Evolutionary conservation across 1,139 yeast genomes (phyloP).

Genomic region (Geotrichum klebahnii): DNA sequence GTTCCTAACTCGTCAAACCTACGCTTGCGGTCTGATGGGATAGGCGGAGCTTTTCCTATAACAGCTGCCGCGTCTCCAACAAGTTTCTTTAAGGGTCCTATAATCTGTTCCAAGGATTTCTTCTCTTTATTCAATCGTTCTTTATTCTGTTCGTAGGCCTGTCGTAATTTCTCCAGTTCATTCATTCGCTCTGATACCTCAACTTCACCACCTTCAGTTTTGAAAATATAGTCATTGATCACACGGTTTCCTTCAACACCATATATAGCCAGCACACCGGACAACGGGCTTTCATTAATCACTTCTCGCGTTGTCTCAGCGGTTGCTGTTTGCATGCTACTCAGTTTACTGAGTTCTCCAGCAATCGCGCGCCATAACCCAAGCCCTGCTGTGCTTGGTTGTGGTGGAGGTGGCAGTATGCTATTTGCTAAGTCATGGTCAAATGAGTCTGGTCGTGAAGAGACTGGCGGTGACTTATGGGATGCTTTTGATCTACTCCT

Average conservation of each 20-base stretch:
- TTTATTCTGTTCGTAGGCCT: constrained; percentile 12
- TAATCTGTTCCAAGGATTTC: constrained; percentile 18
- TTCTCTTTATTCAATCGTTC: constrained; percentile 18
- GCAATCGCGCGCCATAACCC: constrained; percentile 24
- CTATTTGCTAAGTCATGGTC: constrained; percentile 6
- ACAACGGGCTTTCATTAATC: constrained; percentile 19
- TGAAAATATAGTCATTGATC: constrained; percentile 14
- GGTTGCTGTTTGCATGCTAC: constrained; percentile 11
- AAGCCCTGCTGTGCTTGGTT: constrained; percentile 18
- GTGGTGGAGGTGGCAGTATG: constrained; percentile 10
- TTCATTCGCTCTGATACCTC: neutral
- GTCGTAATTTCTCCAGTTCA: constrained; percentile 13
- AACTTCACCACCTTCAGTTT: neutral
- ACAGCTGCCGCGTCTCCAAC: constrained; percentile 17
- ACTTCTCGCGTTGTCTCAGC: constrained; percentile 10
- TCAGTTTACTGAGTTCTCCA: constrained; percentile 21
- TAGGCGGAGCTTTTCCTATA: neutral
- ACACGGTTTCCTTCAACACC: constrained; percentile 22
- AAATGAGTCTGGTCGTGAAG: constrained; percentile 11
- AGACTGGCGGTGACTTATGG: constrained; percentile 14
- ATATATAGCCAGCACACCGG: constrained; percentile 21
- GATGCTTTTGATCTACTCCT: constrained; percentile 14
- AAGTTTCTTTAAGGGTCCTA: constrained; percentile 19
- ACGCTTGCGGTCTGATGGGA: constrained; percentile 1
- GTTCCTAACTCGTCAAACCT: constrained; percentile 3